Base-by-base conservation (phyloP, 2,329 filamentous ascomycete species). In the Tolypocladium paradoxum region DNA sequence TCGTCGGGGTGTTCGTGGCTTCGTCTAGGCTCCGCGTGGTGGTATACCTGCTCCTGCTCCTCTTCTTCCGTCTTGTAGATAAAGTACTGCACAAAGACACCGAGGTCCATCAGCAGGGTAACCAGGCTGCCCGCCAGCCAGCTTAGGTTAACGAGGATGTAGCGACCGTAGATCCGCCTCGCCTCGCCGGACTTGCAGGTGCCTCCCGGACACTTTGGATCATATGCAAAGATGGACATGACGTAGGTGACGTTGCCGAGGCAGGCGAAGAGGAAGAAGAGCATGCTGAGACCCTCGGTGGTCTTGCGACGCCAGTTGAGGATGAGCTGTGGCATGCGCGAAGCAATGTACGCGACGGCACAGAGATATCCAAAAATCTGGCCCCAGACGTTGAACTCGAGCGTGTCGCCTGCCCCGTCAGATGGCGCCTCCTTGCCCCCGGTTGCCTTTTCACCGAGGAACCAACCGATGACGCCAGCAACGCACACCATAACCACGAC, bases 261-360 rank as follows among this genome's bases (percentile, higher is more conserved):
- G 65, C 92, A 97, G 5, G 93, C 93, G 67, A 99, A 97, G 24
- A 97, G 76, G 73, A 97, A 97, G 72, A 97, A 99, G 12, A 97
- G 78, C 72, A 96, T 84, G 58, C 88, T 92, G 22, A 99, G 85
- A 4, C 93, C 93, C 53, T 97, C 91, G 1, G 91, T 96, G 45
- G 86, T 91, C 73, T 95, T 95, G 57, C 93, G 85, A 22, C 88
- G 83, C 73, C 89, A 95, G 70, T 97, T 99, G 51, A 97, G 81
- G 8, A 96, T 76, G 2, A 99, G 77, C 72, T 99, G 93, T 0
- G 93, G 93, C 7, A 97, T 71, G 9, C 93, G 86, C 0, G 88
- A 93, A 24, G 89, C 89, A 12, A 97, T 87, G 65, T 99, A 97
- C 6, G 96, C 77, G 1, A 82, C 75, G 2, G 93, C 90, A 71